Base-by-base conservation (phyloP, 257 asterid genomes). In the Paraleonurus japonicus region DNA sequence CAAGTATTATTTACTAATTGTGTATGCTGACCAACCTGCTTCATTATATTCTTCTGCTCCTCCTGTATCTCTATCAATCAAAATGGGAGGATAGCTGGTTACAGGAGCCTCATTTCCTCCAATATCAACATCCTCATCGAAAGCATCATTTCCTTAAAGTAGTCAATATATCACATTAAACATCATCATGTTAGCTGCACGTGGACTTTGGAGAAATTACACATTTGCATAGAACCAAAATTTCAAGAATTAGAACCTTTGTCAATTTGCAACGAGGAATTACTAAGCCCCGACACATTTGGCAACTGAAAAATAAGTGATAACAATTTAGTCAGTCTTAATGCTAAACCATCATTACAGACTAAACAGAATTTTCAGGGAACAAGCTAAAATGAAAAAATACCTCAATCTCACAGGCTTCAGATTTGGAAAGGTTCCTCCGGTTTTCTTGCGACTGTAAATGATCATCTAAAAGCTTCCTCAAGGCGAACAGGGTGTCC, bases 361-460 rank as follows among this genome's bases (percentile, higher is more conserved):
- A 24, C 55, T 7, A 2, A 7, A 17, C 30, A 43, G 17, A 51
- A 22, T 39, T 65, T 59, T 37, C 22, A n/a, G 66, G 32, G 45
- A 41, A 27, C 27, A 5, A 20, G 28, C 47, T 64, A 0, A 67
- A 6, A 30, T 20, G 53, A 47, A 20, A 58, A 32, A 70, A 74
- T 81, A 92, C 97, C 98, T 90, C 98, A 62, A 90, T 90, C 82
- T 84, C 96, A 66, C 96, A 88, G 33, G 85, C 88, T 77, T 87
- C 97, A 12, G 86, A 86, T 78, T 83, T 88, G 28, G 79, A 69
- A 65, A 66, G 68, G 67, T 45, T 75, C 69, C 77, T 80, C 61
- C 74, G 85, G 57, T 84, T 88, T 74, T 85, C 88, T 23, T 53
- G 82, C 61, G 83, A 71, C 17, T 41, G 81, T 66, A 84, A 69